Percentiles rank a stretch among this genome's conserved stretches.
These are phyloP conservation scores for Xylaria sp. DNA, from an alignment of 2,329 filamentous ascomycete species.

Conservation along the genomic window DNA sequence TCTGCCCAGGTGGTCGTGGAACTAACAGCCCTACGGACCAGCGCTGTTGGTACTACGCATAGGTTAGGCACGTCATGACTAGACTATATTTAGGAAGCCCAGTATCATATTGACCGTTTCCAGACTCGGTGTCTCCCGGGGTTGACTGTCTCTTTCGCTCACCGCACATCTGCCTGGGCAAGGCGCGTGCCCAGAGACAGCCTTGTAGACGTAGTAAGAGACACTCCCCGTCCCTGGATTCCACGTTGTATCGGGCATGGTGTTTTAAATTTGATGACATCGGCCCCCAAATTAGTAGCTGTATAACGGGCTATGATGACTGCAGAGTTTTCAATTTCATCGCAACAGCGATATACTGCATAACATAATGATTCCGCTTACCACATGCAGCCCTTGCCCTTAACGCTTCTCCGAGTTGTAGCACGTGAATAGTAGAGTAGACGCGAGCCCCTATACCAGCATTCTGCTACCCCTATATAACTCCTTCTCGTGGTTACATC, in stretches of 20 bases:
- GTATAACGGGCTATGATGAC: neutral
- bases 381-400: neutral
- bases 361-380: conserved; percentile 20
- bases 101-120: neutral
- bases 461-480: neutral
- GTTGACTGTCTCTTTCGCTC: conserved; percentile 8
- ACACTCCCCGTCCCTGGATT: neutral
- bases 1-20: conserved; percentile 1
- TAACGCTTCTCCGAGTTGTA: neutral
- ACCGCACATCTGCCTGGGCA: conserved; percentile 13
- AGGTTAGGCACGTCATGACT: neutral
- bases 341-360: conserved; percentile 16
- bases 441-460: conserved; percentile 4
- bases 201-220: neutral
- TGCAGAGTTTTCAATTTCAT: conserved; percentile 19
- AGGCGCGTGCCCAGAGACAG: neutral
- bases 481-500: neutral
- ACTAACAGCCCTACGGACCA: conserved; percentile 19
- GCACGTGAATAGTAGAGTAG: conserved; percentile 3
- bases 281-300: conserved; percentile 21
- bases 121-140: neutral
- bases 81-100: neutral
- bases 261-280: conserved; percentile 14
- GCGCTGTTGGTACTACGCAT: conserved; percentile 4
- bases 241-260: conserved; percentile 1